phyloP scores from a whole-genome alignment of 805 yeast species.

The Cyberlindnera americana region DNA sequence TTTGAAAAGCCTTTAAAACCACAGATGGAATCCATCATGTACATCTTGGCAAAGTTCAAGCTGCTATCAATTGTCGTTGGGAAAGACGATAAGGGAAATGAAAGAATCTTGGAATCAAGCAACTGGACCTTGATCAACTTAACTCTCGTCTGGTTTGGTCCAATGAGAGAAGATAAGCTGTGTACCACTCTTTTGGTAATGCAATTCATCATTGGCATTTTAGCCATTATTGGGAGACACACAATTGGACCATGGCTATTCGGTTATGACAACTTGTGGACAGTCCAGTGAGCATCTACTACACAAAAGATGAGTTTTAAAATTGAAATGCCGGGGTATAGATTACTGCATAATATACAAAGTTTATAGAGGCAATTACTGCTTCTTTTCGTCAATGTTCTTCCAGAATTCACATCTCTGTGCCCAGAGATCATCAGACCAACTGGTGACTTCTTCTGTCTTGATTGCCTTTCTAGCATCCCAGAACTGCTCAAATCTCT shows the following conservation, averaged over 20 bases:
- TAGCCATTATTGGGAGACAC: slow-evolving; percentile 72
- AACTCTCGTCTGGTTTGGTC: slow-evolving; percentile 82
- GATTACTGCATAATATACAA: not conserved
- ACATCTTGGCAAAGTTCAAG: slow-evolving; percentile 42
- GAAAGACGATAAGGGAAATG: slow-evolving; percentile 20
- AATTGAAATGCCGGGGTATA: slow-evolving; percentile 4
- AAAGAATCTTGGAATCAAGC: slow-evolving; percentile 24
- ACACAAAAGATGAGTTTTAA: too few relatives aligned
- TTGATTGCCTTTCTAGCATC: slow-evolving; percentile 58
- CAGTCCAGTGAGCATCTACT: slow-evolving; percentile 21
- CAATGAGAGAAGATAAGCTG: slow-evolving; percentile 77
- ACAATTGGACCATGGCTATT: slow-evolving; percentile 80
- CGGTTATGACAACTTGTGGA: slow-evolving; percentile 79
- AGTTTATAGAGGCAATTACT: not conserved
- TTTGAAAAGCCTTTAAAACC: slow-evolving; percentile 34
- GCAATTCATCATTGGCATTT: slow-evolving; percentile 65
- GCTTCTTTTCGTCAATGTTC: slow-evolving; percentile 13
- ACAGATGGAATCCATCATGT: slow-evolving; percentile 37
- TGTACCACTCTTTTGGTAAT: slow-evolving; percentile 55
- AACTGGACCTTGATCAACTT: slow-evolving; percentile 89
- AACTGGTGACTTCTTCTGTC: slow-evolving; percentile 62
- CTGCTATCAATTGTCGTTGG: slow-evolving; percentile 42
- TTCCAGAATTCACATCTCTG: slow-evolving; percentile 44
- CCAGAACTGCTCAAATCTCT: slow-evolving; percentile 68
- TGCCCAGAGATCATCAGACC: slow-evolving; percentile 58